A percentile compares a stretch with the other conserved stretches of the same genome.
phyloP scores from a whole-genome alignment of 1,284 basidiomycete species.

The Puccinia triticina region DNA sequence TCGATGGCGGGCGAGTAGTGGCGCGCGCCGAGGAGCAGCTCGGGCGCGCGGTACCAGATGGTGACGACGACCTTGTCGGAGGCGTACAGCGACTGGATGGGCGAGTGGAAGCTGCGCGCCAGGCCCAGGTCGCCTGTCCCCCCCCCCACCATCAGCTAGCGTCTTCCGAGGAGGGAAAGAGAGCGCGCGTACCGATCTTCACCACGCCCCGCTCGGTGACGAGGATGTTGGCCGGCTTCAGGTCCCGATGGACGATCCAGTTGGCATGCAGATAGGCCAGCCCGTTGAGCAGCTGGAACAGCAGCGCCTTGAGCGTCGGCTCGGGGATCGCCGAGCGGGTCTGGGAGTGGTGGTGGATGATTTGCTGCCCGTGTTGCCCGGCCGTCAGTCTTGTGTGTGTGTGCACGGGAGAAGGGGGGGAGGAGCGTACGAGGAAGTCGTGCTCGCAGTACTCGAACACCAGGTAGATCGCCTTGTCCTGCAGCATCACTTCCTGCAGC shows the following conservation, averaged over 20 bases:
- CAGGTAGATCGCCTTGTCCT: conserved; percentile 98
- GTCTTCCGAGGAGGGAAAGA: no score
- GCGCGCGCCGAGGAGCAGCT: conserved; percentile 88
- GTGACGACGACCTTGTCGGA: conserved; percentile 76
- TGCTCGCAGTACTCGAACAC: conserved; percentile 99
- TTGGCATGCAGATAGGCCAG: conserved; percentile 91
- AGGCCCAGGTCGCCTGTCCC: conserved; percentile 81
- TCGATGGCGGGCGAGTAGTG: conserved; percentile 81
- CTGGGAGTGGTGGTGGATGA: conserved; percentile 95
- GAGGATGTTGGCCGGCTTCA: conserved; percentile 98
- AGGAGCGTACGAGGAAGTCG: conserved; percentile 94
- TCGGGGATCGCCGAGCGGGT: conserved; percentile 75
- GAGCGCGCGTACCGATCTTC: conserved; percentile 83
- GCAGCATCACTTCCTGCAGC: conserved; percentile 89
- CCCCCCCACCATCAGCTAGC: no score
- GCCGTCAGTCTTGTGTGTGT: neutral
- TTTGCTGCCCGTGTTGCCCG: conserved; percentile 69
- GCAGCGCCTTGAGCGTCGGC: conserved; percentile 84
- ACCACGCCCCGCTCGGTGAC: conserved; percentile 85
- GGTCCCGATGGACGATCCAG: conserved; percentile 90
- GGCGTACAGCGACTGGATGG: conserved; percentile 54
- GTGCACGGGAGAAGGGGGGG: neutral
- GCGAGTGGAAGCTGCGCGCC: conserved; percentile 78
- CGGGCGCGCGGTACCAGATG: conserved; percentile 97
- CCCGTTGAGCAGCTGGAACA: conserved; percentile 94